Evolutionary conservation across 805 yeast genomes (phyloP).

Genomic region (Ogataea minuta): DNA sequence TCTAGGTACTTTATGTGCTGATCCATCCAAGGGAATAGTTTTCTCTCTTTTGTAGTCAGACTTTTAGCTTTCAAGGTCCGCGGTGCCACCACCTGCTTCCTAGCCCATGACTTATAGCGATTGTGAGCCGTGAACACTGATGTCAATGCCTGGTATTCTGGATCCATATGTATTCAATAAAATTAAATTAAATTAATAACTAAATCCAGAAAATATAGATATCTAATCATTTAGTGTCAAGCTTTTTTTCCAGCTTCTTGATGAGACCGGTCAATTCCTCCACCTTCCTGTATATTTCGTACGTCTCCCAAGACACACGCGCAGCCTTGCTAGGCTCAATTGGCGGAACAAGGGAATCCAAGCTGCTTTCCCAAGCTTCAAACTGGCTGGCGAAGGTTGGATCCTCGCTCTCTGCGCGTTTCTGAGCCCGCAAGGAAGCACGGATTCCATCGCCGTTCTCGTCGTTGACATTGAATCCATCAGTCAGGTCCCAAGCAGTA

Average conservation of each 20-base stretch:
- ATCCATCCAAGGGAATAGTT: slow-evolving; percentile 50
- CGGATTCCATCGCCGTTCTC: slow-evolving; percentile 34
- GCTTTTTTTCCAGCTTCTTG: slow-evolving; percentile 28
- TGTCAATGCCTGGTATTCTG: slow-evolving; percentile 33
- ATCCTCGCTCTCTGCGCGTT: slow-evolving; percentile 64
- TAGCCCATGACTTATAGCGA: slow-evolving; percentile 37
- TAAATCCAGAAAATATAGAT: slow-evolving; percentile 7
- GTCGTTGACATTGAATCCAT: slow-evolving; percentile 55
- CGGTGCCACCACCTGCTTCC: slow-evolving; percentile 32
- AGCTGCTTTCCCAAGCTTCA: slow-evolving; percentile 47
- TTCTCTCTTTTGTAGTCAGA: slow-evolving; percentile 40
- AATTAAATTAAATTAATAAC: neutral
- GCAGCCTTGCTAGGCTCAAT: slow-evolving; percentile 50
- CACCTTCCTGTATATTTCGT: slow-evolving; percentile 50
- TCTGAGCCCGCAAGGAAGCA: slow-evolving; percentile 47
- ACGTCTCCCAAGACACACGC: slow-evolving; percentile 66
- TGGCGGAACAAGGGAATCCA: slow-evolving; percentile 56
- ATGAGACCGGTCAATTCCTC: slow-evolving; percentile 45
- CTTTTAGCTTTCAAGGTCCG: slow-evolving; percentile 34
- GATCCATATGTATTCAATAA: slow-evolving; percentile 1
- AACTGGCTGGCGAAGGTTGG: slow-evolving; percentile 60
- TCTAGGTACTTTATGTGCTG: slow-evolving; percentile 39
- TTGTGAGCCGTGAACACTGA: slow-evolving; percentile 33
- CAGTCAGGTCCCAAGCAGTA: slow-evolving; percentile 79
- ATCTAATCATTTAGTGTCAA: slow-evolving; percentile 24